Percentiles rank a stretch among this genome's conserved stretches.
These are phyloP conservation scores for Xylariaceae sp. DNA, from an alignment of 2,329 filamentous ascomycete genomes.

Conservation along the genomic window DNA sequence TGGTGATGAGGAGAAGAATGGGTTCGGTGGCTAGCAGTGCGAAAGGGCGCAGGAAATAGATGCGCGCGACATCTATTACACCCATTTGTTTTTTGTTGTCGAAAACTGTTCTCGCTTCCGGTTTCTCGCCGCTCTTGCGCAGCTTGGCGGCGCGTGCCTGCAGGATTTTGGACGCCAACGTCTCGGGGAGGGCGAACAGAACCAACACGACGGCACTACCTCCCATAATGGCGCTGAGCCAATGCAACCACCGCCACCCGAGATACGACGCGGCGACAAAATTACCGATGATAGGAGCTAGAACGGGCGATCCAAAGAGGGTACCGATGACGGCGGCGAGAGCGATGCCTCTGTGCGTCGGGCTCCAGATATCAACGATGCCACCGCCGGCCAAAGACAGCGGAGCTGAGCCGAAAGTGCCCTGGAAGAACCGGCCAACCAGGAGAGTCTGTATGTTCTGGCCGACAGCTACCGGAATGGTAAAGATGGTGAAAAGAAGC, in stretches of 20 bases:
- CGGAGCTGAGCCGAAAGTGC: constrained; percentile 52
- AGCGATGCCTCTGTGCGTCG: constrained; percentile 44
- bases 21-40: constrained; percentile 54
- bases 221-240: constrained; percentile 45
- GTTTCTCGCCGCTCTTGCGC: constrained; percentile 23
- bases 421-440: constrained; percentile 51
- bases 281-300: constrained; percentile 28
- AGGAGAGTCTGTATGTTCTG: constrained; percentile 27
- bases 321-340: constrained; percentile 45
- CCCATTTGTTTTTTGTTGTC: constrained; percentile 15
- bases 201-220: constrained; percentile 20
- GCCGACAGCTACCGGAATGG: constrained; percentile 50
- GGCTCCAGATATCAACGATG: constrained; percentile 51
- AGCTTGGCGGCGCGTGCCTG: constrained; percentile 37
- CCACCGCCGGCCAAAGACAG: constrained; percentile 52
- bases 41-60: constrained; percentile 29
- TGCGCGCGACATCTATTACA: constrained; percentile 17
- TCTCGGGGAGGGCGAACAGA: constrained; percentile 21
- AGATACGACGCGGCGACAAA: constrained; percentile 27
- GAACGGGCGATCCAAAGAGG: constrained; percentile 25
- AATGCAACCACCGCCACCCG: constrained; percentile 24
- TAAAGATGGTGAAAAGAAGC: constrained; percentile 51
- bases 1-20: constrained; percentile 52
- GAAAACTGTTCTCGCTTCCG: constrained; percentile 15
- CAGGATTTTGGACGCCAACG: constrained; percentile 33